These are phyloP conservation scores for Aristolochia californica DNA, from an alignment of 164 flowering plant genomes.

Conservation along the genomic window DNA sequence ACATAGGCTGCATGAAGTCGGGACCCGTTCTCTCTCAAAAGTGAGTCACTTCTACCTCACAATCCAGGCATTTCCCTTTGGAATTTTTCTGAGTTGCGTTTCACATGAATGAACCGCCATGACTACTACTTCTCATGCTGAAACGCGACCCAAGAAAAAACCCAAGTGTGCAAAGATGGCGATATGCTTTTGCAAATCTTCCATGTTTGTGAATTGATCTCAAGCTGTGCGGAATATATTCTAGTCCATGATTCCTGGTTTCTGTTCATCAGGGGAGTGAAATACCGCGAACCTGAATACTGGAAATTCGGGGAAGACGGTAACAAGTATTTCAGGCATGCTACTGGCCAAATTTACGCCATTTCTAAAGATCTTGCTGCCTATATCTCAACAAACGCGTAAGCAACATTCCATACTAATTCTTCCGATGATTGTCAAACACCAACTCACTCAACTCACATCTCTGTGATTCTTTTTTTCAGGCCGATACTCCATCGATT, in stretches of 20 bases:
- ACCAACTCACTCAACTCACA: background rate
- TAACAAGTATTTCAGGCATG: slow-evolving; percentile 85
- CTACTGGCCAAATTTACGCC: slow-evolving; percentile 88
- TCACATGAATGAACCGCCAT: too few species aligned
- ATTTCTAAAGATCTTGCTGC: slow-evolving; percentile 79
- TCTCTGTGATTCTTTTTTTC: background rate
- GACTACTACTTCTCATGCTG: too few species aligned
- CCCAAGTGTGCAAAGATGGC: too few species aligned
- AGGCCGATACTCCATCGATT: slow-evolving; percentile 62
- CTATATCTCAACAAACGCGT: slow-evolving; percentile 65
- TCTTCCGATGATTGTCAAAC: too few species aligned
- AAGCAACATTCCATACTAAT: slow-evolving; percentile 4
- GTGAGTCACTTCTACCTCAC: slow-evolving; percentile 25
- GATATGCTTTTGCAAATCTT: too few species aligned
- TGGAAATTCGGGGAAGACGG: slow-evolving; percentile 95
- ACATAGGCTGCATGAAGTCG: slow-evolving; percentile 93
- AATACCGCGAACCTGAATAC: slow-evolving; percentile 74
- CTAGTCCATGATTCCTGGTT: background rate
- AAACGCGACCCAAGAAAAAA: too few species aligned
- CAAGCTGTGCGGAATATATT: background rate
- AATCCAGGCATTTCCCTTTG: background rate
- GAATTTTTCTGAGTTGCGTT: too few species aligned
- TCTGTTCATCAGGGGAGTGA: slow-evolving; percentile 41
- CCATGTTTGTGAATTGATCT: too few species aligned
- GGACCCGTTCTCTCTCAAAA: slow-evolving; percentile 81